Evolutionary conservation across 176 grass and related monocot species (phyloP).

Genomic region (Puccinellia tenuiflora): DNA sequence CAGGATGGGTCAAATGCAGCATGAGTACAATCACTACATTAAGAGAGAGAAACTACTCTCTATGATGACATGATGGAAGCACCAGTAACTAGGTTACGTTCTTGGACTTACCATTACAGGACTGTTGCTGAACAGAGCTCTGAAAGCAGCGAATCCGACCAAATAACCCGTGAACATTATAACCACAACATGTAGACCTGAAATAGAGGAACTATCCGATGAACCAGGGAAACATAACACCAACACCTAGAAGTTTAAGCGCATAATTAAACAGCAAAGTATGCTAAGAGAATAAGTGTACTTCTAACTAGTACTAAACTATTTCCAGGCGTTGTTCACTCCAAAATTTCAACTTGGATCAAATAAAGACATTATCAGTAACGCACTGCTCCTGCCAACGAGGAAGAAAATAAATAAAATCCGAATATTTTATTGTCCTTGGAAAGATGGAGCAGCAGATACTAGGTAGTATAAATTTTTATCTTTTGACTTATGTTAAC

Average conservation of each 20-base stretch:
- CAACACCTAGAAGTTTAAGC: neutral
- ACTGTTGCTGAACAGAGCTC: constrained; percentile 78
- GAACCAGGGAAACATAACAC: neutral
- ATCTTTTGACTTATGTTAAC: neutral
- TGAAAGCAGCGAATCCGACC: constrained; percentile 74
- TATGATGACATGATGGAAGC: neutral
- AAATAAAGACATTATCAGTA: neutral
- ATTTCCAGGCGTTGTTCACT: neutral
- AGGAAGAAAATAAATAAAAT: neutral
- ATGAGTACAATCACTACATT: neutral
- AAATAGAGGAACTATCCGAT: neutral
- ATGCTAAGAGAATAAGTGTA: neutral
- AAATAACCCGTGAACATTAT: constrained; percentile 91
- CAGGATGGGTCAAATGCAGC: neutral
- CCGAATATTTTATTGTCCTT: neutral
- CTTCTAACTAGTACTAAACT: neutral
- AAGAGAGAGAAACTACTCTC: neutral
- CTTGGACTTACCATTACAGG: constrained; percentile 59
- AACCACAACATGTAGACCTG: constrained; percentile 17
- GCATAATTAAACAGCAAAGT: neutral
- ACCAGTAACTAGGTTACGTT: neutral
- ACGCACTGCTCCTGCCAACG: neutral
- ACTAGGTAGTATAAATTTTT: neutral
- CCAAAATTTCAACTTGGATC: neutral
- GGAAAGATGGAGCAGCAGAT: neutral